Conservation (phyloP, 139 green algal genomes). For the Raphidocelis subcapitata region DNA sequence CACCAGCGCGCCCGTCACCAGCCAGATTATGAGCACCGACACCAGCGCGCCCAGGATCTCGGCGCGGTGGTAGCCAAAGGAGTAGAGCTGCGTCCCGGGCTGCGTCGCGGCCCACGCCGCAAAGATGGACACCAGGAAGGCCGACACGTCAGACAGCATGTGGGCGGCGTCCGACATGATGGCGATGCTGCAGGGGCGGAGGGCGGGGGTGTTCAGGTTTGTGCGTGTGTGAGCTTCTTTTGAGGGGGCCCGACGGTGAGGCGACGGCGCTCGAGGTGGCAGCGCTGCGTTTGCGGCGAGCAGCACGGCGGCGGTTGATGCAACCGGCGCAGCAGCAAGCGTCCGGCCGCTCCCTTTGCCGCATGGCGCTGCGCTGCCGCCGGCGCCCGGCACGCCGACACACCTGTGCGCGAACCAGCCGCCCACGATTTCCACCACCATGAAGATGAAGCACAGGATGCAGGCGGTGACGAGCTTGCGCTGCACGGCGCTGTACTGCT, state of each 20-base stretch:
- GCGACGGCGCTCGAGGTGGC: too few relatives aligned
- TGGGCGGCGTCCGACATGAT: conserved; percentile 95
- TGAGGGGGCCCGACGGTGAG: too few relatives aligned
- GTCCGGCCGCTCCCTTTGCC: too few relatives aligned
- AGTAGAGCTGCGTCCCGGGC: conserved; percentile 42
- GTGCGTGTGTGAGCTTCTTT: neutral
- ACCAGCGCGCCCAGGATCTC: conserved; percentile 91
- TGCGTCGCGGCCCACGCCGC: conserved; percentile 53
- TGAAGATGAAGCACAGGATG: conserved; percentile 54
- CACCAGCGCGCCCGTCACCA: conserved; percentile 87
- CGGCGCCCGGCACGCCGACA: too few relatives aligned
- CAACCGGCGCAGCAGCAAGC: too few relatives aligned
- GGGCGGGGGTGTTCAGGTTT: neutral
- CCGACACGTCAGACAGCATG: conserved; percentile 89
- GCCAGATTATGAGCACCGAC: conserved; percentile 85
- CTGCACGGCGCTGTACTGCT: conserved; percentile 32
- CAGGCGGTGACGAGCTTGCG: conserved; percentile 50
- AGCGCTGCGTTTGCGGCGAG: too few relatives aligned
- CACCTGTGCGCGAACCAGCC: conserved; percentile 56
- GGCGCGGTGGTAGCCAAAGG: conserved; percentile 89
- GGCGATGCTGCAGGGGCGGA: conserved; percentile 66
- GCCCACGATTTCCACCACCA: conserved; percentile 52
- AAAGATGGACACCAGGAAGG: conserved; percentile 84
- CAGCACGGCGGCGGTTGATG: too few relatives aligned
- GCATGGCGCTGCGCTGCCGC: neutral